phyloP scores from a whole-genome alignment of 257 asterid species.

The Gentiana straminea region DNA sequence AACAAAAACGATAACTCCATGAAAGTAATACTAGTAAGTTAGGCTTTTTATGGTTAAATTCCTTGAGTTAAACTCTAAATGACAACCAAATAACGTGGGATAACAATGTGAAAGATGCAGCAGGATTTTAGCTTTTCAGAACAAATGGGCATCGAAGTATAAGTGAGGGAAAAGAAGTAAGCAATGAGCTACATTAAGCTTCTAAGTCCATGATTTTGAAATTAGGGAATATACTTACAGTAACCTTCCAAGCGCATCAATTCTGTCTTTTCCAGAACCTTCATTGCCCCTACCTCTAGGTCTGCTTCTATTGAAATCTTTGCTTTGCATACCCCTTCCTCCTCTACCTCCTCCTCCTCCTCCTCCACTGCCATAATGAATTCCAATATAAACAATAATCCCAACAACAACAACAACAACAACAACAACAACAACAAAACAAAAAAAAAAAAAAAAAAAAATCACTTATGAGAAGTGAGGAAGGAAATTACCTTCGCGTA shows the following conservation, averaged over 20 bases:
- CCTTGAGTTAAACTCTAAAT: too few species aligned
- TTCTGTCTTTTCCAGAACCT: conserved; percentile 43
- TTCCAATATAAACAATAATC: background rate
- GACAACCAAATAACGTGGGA: too few species aligned
- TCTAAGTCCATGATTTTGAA: background rate
- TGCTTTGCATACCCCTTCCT: conserved; percentile 26
- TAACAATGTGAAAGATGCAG: too few species aligned
- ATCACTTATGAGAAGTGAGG: background rate
- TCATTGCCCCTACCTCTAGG: conserved; percentile 27
- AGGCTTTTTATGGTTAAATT: too few species aligned
- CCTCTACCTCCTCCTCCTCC: conserved; percentile 56
- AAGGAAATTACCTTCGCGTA: conserved; percentile 25
- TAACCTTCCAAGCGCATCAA: conserved; percentile 76
- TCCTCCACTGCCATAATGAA: conserved; percentile 24
- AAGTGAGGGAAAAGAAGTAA: too few species aligned
- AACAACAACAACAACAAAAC: background rate
- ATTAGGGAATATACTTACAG: conserved; percentile 31
- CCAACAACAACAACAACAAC: background rate
- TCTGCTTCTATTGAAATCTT: conserved; percentile 24
- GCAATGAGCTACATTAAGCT: background rate
- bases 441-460: background rate
- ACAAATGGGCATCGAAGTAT: background rate
- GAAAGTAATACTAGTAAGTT: too few species aligned
- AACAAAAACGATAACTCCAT: background rate
- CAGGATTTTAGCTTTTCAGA: too few species aligned